Percentiles rank a stretch among this genome's conserved stretches.
phyloP scores from a whole-genome alignment of 164 flowering plant species.

The Saururus chinensis region DNA sequence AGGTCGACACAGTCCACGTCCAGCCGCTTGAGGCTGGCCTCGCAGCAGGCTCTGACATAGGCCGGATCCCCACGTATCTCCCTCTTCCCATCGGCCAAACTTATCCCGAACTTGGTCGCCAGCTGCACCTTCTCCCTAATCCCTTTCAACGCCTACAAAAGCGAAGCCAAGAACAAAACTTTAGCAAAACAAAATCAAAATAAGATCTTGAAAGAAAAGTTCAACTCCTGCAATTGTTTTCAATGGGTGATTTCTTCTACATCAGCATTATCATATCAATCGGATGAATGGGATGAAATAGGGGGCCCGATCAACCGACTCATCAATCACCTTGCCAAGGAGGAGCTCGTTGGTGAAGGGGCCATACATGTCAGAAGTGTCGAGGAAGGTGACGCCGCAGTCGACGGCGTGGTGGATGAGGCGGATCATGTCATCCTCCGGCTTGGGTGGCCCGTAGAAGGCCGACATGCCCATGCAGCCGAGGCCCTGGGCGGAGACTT shows the following conservation, averaged over 20 bases:
- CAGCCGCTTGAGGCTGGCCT: constrained; percentile 9
- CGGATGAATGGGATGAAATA: too few species aligned
- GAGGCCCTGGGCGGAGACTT: background rate
- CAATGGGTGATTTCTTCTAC: too few species aligned
- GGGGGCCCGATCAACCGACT: too few species aligned
- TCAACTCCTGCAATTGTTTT: too few species aligned
- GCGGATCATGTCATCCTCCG: constrained; percentile 21
- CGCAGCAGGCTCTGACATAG: constrained; percentile 7
- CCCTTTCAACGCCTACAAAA: constrained; percentile 13
- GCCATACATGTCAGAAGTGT: too few species aligned
- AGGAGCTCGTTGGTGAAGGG: too few species aligned
- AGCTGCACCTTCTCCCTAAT: constrained; percentile 12
- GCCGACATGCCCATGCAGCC: constrained; percentile 21
- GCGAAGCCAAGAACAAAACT: constrained; percentile 1
- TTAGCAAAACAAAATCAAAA: too few species aligned
- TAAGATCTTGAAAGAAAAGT: too few species aligned
- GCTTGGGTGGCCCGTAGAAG: constrained; percentile 22
- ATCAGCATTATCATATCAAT: too few species aligned
- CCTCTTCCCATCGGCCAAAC: constrained; percentile 6
- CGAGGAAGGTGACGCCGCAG: constrained; percentile 17
- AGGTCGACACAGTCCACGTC: constrained; percentile 11
- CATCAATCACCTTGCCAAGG: too few species aligned
- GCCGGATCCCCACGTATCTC: constrained; percentile 10
- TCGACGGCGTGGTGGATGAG: constrained; percentile 24
- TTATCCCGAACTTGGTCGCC: constrained; percentile 17